Conservation (phyloP, 2,329 filamentous ascomycete species). For the Westerdykella sp. region DNA sequence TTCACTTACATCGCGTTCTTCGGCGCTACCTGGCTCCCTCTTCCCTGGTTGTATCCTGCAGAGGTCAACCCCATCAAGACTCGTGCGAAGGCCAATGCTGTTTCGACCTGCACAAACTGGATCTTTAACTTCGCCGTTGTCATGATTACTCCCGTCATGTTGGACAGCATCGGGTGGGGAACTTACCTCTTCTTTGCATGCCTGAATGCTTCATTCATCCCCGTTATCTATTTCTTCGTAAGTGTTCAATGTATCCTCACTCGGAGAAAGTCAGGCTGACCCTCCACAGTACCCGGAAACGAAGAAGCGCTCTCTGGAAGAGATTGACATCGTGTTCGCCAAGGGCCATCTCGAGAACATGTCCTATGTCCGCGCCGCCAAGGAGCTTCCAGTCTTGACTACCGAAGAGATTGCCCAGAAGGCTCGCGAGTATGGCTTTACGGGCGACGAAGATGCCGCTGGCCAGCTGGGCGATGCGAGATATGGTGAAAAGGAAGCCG, state of each 20-base stretch:
- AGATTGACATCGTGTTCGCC: constrained; percentile 48
- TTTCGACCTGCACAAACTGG: constrained; percentile 52
- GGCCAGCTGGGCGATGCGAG: neutral
- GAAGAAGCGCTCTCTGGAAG: constrained; percentile 44
- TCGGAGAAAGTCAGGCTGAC: neutral
- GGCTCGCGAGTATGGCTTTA: constrained; percentile 32
- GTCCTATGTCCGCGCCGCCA: constrained; percentile 53
- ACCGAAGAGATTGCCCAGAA: constrained; percentile 50
- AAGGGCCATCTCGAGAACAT: constrained; percentile 48
- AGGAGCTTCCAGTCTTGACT: constrained; percentile 50
- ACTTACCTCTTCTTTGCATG: constrained; percentile 47
- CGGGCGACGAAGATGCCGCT: constrained; percentile 17
- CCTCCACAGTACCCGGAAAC: constrained; percentile 46
- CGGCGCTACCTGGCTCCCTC: constrained; percentile 58
- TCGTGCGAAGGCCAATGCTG: constrained; percentile 50
- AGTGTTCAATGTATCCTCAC: constrained; percentile 17
- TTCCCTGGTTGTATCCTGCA: constrained; percentile 54
- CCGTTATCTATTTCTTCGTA: constrained; percentile 48
- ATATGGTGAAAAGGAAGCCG: no score
- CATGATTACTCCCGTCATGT: constrained; percentile 40
- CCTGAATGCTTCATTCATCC: constrained; percentile 49
- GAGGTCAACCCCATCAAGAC: constrained; percentile 52
- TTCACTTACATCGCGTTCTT: constrained; percentile 67
- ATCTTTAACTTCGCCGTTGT: constrained; percentile 46
- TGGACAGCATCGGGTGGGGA: constrained; percentile 34